Percentiles rank a stretch among this genome's conserved stretches.
These are phyloP conservation scores for Phytophthora melonis DNA, from an alignment of 352 stramenopile genomes.

Conservation along the genomic window DNA sequence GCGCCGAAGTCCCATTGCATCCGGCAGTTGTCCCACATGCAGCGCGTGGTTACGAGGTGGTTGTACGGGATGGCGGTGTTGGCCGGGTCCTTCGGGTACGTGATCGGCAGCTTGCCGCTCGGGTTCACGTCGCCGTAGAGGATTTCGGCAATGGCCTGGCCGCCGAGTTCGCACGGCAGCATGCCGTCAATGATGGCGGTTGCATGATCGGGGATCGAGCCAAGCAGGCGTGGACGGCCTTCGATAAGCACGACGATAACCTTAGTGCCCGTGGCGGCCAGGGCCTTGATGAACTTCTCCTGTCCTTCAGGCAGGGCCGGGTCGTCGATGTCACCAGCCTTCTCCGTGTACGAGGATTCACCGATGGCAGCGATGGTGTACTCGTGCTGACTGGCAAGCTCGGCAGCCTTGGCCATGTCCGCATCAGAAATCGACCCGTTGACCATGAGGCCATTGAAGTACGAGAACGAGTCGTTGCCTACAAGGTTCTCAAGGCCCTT, in stretches of 20 bases:
- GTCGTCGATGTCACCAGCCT: constrained; percentile 77
- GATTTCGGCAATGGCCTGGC: constrained; percentile 85
- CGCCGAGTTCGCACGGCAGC: constrained; percentile 76
- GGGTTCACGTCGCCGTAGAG: constrained; percentile 81
- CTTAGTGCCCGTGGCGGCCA: constrained; percentile 69
- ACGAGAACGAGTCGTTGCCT: constrained; percentile 29
- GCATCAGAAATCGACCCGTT: constrained; percentile 54
- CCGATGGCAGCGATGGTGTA: constrained; percentile 76
- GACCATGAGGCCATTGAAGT: constrained; percentile 54
- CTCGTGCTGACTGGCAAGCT: constrained; percentile 37
- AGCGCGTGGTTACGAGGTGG: constrained; percentile 59
- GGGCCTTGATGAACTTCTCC: constrained; percentile 68
- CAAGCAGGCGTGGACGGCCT: constrained; percentile 78
- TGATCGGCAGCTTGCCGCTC: constrained; percentile 82
- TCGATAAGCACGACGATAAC: constrained; percentile 80
- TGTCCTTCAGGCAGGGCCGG: constrained; percentile 64
- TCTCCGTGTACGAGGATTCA: constrained; percentile 76
- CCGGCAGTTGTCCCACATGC: constrained; percentile 53
- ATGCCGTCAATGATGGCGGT: constrained; percentile 78
- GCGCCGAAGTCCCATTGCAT: constrained; percentile 75
- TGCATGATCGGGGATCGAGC: constrained; percentile 52
- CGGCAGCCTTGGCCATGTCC: constrained; percentile 52
- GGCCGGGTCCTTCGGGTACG: constrained; percentile 71
- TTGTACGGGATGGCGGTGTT: constrained; percentile 79
- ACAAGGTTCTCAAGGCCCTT: constrained; percentile 6